These are phyloP conservation scores for Kazachstania sp. DNA, from an alignment of 1,139 yeast genomes.

Conservation along the genomic window DNA sequence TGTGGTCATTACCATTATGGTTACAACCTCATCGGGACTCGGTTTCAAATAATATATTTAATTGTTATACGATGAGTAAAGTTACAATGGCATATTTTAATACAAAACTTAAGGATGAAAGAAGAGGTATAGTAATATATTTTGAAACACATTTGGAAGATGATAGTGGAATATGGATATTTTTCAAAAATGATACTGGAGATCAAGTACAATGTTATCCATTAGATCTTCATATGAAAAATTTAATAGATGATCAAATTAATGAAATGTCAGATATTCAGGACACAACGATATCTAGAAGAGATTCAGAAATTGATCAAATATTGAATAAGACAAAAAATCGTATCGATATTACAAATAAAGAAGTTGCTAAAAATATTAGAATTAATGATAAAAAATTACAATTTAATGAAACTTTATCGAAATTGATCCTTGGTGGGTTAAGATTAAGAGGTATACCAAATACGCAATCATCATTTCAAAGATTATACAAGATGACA, in stretches of 20 bases:
- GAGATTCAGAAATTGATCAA: slow-evolving; percentile 14
- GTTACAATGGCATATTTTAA: slow-evolving; percentile 24
- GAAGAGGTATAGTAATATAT: slow-evolving; percentile 23
- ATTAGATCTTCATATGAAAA: slow-evolving; percentile 3
- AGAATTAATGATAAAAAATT: slow-evolving; percentile 17
- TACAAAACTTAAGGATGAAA: slow-evolving; percentile 16
- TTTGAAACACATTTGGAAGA: background rate
- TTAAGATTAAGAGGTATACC: slow-evolving; percentile 27
- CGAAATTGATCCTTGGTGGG: slow-evolving; percentile 27
- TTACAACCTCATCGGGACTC: slow-evolving; percentile 4
- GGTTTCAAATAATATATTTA: background rate
- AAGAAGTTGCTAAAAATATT: slow-evolving; percentile 12
- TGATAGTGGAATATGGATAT: slow-evolving; percentile 2
- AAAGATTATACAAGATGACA: slow-evolving; percentile 26
- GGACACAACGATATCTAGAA: background rate
- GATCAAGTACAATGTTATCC: slow-evolving; percentile 4
- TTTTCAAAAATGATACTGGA: slow-evolving; percentile 4
- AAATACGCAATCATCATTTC: slow-evolving; percentile 21
- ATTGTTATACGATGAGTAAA: slow-evolving; percentile 21
- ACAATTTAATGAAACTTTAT: slow-evolving; percentile 25
- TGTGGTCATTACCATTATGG: slow-evolving; percentile 27
- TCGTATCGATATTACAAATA: slow-evolving; percentile 9
- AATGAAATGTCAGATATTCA: slow-evolving; percentile 3
- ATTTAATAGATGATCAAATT: slow-evolving; percentile 4
- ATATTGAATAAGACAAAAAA: slow-evolving; percentile 15